These are phyloP conservation scores for Ramularia collo-cygni DNA, from an alignment of 2,329 filamentous ascomycete species.

Conservation along the genomic window DNA sequence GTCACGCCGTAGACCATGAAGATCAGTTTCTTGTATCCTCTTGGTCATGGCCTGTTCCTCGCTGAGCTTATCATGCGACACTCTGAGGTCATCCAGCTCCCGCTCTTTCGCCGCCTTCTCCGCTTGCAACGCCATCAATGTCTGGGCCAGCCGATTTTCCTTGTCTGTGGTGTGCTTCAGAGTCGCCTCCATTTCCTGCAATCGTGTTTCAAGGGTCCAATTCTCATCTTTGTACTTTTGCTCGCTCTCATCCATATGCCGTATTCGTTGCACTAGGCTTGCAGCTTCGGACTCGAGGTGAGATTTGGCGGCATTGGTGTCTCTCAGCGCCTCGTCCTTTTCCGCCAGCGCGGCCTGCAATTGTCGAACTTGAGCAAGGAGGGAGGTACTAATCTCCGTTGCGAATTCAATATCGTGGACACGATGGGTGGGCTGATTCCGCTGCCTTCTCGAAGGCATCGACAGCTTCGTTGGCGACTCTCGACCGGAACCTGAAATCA, in stretches of 20 bases:
- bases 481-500: conserved; percentile 74
- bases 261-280: conserved; percentile 69
- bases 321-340: conserved; percentile 78
- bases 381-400: conserved; percentile 92
- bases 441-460: conserved; percentile 70
- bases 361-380: conserved; percentile 89
- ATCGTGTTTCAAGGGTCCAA: conserved; percentile 89
- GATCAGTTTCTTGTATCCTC: conserved; percentile 83
- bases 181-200: conserved; percentile 71
- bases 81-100: conserved; percentile 84
- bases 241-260: conserved; percentile 84
- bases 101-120: conserved; percentile 75
- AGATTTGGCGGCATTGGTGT: conserved; percentile 65
- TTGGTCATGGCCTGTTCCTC: conserved; percentile 72
- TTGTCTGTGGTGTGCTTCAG: conserved; percentile 72
- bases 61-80: conserved; percentile 66
- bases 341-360: conserved; percentile 78
- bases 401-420: conserved; percentile 97
- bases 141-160: conserved; percentile 73
- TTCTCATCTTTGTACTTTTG: conserved; percentile 97
- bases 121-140: conserved; percentile 59
- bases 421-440: conserved; percentile 81
- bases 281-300: conserved; percentile 77
- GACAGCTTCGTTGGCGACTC: conserved; percentile 83
- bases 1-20: conserved; percentile 75